Conservation (phyloP, 2,329 filamentous ascomycete genomes). For the Pseudogymnoascus sp. region DNA sequence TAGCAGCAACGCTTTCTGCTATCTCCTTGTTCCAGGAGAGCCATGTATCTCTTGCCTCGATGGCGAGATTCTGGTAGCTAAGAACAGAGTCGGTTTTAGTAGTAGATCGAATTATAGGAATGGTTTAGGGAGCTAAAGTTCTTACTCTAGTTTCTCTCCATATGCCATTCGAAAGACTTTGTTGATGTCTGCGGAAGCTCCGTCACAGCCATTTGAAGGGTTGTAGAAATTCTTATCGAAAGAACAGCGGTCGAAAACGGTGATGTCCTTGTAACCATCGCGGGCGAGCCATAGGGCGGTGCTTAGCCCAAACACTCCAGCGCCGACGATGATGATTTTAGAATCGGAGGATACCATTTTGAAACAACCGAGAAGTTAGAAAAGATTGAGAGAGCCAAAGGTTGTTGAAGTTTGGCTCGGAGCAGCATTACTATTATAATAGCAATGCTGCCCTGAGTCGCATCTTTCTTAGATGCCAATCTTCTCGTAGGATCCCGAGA, state of each 20-base stretch:
- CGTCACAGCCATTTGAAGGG: slow-evolving; percentile 37
- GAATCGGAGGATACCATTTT: slow-evolving; percentile 14
- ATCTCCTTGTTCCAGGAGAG: slow-evolving; percentile 26
- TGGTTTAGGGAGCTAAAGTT: neutral
- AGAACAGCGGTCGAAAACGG: slow-evolving; percentile 43
- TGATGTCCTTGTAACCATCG: slow-evolving; percentile 42
- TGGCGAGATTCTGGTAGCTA: slow-evolving; percentile 24
- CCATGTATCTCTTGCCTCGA: slow-evolving; percentile 32
- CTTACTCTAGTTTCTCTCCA: slow-evolving; percentile 27
- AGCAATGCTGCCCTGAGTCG: neutral
- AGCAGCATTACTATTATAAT: neutral
- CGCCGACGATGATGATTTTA: slow-evolving; percentile 28
- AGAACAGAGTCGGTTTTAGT: neutral
- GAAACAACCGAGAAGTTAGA: slow-evolving; percentile 5
- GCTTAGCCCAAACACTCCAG: too few species aligned
- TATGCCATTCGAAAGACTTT: slow-evolving; percentile 41
- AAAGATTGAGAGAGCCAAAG: neutral
- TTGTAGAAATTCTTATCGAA: slow-evolving; percentile 38
- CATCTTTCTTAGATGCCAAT: too few species aligned
- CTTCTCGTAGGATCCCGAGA: too few species aligned
- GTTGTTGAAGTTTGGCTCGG: neutral
- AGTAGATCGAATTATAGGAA: neutral
- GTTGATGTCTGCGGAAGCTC: slow-evolving; percentile 41
- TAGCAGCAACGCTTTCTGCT: slow-evolving; percentile 14
- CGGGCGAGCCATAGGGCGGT: slow-evolving; percentile 37